Evolutionary conservation across 75 land plant species (phyloP), one percentile per base, ranked within the genome.

Genomic region (Larix kaempferi): DNA sequence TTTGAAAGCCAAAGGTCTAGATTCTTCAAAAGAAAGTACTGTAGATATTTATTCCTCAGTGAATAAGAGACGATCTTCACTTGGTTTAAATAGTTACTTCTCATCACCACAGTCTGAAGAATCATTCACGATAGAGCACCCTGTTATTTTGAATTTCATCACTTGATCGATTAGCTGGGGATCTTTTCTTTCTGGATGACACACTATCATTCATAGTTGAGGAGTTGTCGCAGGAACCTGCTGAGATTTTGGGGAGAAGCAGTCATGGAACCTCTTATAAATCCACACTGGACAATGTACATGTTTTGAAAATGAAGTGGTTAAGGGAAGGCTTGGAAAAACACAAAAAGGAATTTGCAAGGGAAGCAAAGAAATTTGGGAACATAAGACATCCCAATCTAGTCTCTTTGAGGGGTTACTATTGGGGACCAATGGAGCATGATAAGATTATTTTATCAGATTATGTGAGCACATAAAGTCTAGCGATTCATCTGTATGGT

Each of bases 151-250:
- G 83, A 22, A 92, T 88, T 14, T 49, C 74, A 54, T 93, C 98
- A 26, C 98, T 95, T 15, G 98, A 95, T 71, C 85, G 80, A 26
- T 77, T 95, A 58, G 92, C 86, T 44, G 98, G 98, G 26, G 96
- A 93, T 62, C 75, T 95, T 33, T 85, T 85, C 74, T 83, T 95
- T 8, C 87, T 95, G 71, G 92, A 93, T 76, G 82, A 77, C 12
- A 81, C 91, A 3, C 41, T 90, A 12, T 25, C 66, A 3, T 91
- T 95, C 67, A 87, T 92, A 33, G 89, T 94, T 13, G 96, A 95
- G 76, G 92, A 95, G 74, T 76, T 95, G 37, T 95, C 98, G n/a
- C 81, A 83, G 73, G 98, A 96, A 35, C 98, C 98, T 73, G 98
- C 96, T 5, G 98, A 95, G 79, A 86, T 93, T 52, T 64, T 93